Evolutionary conservation across 805 yeast genomes (phyloP).

Genomic region (Candida multigemmis): DNA sequence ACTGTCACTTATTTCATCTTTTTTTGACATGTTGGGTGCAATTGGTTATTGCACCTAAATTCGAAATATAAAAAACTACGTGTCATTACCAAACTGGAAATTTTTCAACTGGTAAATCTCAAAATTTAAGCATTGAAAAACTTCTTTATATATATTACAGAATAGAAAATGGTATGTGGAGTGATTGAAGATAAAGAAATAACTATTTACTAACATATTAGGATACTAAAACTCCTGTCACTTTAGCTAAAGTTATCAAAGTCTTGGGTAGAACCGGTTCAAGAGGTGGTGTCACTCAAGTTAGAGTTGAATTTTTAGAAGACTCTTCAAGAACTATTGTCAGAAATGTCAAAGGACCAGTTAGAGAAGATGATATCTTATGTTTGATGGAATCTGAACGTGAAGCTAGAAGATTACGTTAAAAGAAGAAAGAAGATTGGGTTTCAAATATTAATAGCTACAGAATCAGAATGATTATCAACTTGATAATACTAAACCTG

Average conservation of each 20-base stretch:
- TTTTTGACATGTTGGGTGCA: too few relatives aligned
- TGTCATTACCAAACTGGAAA: too few relatives aligned
- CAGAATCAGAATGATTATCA: too few relatives aligned
- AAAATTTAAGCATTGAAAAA: slow-evolving; percentile 3
- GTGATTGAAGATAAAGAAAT: slow-evolving; percentile 1
- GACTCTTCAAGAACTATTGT: slow-evolving; percentile 40
- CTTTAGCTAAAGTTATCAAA: slow-evolving; percentile 98
- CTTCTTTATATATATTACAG: too few relatives aligned
- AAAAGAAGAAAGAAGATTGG: slow-evolving; percentile 13
- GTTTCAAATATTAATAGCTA: too few relatives aligned
- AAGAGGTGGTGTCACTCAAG: slow-evolving; percentile 83
- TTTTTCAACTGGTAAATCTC: slow-evolving; percentile 1
- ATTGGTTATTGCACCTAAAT: too few relatives aligned
- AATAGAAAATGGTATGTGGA: too few relatives aligned
- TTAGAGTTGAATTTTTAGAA: slow-evolving; percentile 40
- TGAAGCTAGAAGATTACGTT: slow-evolving; percentile 96
- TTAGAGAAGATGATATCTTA: slow-evolving; percentile 76
- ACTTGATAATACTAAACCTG: too few relatives aligned
- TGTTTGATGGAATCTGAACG: slow-evolving; percentile 99
- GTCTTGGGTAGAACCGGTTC: slow-evolving; percentile 99
- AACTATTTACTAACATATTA: slow-evolving; percentile 7
- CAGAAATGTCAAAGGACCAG: slow-evolving; percentile 44
- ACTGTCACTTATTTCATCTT: too few relatives aligned
- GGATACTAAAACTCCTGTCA: slow-evolving; percentile 73
- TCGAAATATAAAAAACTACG: too few relatives aligned